Evolutionary conservation across 352 stramenopile genomes (phyloP).

Genomic region (Globisporangium takayamanum): DNA sequence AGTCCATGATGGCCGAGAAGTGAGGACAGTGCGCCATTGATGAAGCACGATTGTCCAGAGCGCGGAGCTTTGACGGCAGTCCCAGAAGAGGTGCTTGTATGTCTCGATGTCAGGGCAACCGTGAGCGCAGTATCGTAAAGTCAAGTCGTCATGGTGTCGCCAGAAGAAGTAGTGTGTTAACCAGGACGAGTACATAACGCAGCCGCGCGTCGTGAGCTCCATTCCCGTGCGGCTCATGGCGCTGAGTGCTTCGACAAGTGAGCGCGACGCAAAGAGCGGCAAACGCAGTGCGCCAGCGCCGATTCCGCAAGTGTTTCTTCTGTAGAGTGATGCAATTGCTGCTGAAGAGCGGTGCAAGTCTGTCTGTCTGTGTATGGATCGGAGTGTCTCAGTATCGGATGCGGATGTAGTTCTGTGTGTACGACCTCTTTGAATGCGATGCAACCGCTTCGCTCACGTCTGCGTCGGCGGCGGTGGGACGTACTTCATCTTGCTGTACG

Average conservation of each 20-base stretch:
- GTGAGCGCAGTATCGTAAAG: too few species aligned
- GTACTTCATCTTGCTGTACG: slow-evolving; percentile 55
- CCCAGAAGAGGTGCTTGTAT: too few species aligned
- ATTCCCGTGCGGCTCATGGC: slow-evolving; percentile 20
- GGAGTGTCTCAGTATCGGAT: neutral
- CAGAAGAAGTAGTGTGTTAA: too few species aligned
- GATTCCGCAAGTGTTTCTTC: slow-evolving; percentile 71
- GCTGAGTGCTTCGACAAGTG: neutral
- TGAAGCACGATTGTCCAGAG: too few species aligned
- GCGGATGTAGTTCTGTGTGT: neutral
- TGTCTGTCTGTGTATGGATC: neutral
- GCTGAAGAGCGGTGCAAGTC: neutral
- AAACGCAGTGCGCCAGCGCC: slow-evolving; percentile 32
- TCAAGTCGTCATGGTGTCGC: too few species aligned
- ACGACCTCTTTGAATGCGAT: neutral
- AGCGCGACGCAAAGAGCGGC: slow-evolving; percentile 20
- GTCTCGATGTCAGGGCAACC: too few species aligned
- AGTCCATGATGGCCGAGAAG: too few species aligned
- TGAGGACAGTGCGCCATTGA: too few species aligned
- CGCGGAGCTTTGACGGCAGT: too few species aligned
- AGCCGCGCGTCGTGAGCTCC: slow-evolving; percentile 49
- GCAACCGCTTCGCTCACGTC: neutral
- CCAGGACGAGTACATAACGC: slow-evolving; percentile 65
- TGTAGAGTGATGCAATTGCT: slow-evolving; percentile 22
- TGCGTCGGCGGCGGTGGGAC: slow-evolving; percentile 33